These are phyloP conservation scores for Nigrospora sphaerica DNA, from an alignment of 2,329 filamentous ascomycete genomes.

Conservation along the genomic window DNA sequence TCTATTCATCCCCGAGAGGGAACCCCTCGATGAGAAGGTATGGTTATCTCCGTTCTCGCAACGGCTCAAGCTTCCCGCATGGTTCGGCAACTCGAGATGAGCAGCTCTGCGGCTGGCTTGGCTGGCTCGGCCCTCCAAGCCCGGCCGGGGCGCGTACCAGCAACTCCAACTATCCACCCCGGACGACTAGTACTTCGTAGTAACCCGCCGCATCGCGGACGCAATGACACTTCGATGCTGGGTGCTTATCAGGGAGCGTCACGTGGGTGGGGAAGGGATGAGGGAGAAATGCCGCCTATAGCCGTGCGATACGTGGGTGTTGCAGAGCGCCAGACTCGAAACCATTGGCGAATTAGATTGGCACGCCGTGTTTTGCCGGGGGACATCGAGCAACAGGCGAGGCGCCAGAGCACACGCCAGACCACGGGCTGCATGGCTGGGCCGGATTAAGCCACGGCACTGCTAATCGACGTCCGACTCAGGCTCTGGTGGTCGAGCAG, in stretches of 20 bases:
- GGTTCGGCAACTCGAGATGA: too few species aligned
- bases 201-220: too few species aligned
- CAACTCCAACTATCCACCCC: neutral
- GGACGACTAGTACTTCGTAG: too few species aligned
- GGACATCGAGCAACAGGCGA: too few species aligned
- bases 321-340: neutral
- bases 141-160: too few species aligned
- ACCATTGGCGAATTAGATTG: slow-evolving; percentile 20
- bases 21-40: neutral
- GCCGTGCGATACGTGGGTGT: slow-evolving; percentile 10
- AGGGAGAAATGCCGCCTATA: slow-evolving; percentile 20
- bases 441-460: too few species aligned
- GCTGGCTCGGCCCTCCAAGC: too few species aligned
- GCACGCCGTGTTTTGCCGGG: slow-evolving; percentile 8
- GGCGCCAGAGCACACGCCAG: too few species aligned
- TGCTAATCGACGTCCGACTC: too few species aligned
- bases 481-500: too few species aligned
- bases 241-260: slow-evolving; percentile 19
- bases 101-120: too few species aligned
- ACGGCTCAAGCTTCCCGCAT: slow-evolving; percentile 1
- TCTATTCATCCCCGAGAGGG: neutral
- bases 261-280: slow-evolving; percentile 19
- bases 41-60: slow-evolving; percentile 3
- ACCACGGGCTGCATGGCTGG: too few species aligned
- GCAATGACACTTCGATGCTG: slow-evolving; percentile 1